phyloP scores from a whole-genome alignment of 805 yeast species.

The Pichia rugopelliculosa region DNA sequence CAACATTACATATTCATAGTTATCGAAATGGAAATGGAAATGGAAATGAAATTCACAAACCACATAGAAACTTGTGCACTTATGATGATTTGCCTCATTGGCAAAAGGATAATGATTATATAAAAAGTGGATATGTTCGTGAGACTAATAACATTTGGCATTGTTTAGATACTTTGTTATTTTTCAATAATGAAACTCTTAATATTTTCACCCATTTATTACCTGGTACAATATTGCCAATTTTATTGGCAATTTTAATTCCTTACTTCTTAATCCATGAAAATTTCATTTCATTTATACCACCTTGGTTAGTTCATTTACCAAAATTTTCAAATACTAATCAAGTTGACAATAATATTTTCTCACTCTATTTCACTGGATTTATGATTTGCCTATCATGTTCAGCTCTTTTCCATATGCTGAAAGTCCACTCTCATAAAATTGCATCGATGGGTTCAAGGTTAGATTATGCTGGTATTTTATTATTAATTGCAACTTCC shows the following conservation, averaged over 20 bases:
- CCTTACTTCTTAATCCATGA: constrained; percentile 18
- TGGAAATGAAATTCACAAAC: neutral
- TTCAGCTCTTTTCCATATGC: constrained; percentile 44
- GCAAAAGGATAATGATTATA: constrained; percentile 52
- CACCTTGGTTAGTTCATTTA: constrained; percentile 20
- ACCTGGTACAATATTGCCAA: constrained; percentile 34
- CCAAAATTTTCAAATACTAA: constrained; percentile 23
- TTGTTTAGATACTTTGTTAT: constrained; percentile 36
- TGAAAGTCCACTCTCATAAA: constrained; percentile 41
- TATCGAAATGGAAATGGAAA: neutral
- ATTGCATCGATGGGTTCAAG: constrained; percentile 41
- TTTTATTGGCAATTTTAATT: constrained; percentile 14
- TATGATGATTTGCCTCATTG: constrained; percentile 44
- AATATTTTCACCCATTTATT: constrained; percentile 45
- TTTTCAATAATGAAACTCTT: constrained; percentile 46
- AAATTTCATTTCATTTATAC: constrained; percentile 18
- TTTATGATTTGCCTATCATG: constrained; percentile 38
- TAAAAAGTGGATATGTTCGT: constrained; percentile 42
- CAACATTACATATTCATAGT: neutral
- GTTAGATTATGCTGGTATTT: constrained; percentile 50
- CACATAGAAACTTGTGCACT: constrained; percentile 14
- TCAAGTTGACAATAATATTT: constrained; percentile 32
- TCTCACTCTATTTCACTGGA: constrained; percentile 39
- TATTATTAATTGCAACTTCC: constrained; percentile 42
- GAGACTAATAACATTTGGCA: constrained; percentile 35